These are phyloP conservation scores for Penicillium cinerascens DNA, from an alignment of 495 filamentous ascomycete genomes.

Conservation along the genomic window DNA sequence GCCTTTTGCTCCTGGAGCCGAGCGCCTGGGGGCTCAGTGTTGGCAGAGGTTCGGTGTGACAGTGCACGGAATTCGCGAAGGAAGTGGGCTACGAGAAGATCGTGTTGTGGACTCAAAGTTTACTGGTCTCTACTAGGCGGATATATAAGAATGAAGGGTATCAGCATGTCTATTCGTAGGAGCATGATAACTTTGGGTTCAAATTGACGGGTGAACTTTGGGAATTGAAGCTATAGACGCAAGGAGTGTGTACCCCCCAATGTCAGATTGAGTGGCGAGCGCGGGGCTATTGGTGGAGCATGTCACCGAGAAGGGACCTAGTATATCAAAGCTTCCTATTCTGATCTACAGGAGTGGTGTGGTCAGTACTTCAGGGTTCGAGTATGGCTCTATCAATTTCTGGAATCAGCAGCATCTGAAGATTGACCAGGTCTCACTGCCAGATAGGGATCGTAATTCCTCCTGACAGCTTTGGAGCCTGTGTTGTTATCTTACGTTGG, in stretches of 20 bases:
- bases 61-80: slow-evolving; percentile 25
- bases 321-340: too few relatives aligned
- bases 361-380: slow-evolving; percentile 1
- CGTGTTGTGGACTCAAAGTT: slow-evolving; percentile 27
- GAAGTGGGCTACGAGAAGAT: slow-evolving; percentile 25
- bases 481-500: slow-evolving; percentile 8
- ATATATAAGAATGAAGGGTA: slow-evolving; percentile 30
- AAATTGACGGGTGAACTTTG: slow-evolving; percentile 22
- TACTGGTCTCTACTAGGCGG: slow-evolving; percentile 18
- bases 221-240: slow-evolving; percentile 5
- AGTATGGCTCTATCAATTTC: slow-evolving; percentile 24
- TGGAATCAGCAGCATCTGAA: slow-evolving; percentile 38
- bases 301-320: too few relatives aligned
- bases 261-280: not conserved
- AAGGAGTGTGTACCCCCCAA: too few relatives aligned
- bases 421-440: slow-evolving; percentile 21
- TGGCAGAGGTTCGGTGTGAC: slow-evolving; percentile 18
- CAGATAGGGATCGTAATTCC: slow-evolving; percentile 2
- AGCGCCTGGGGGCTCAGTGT: slow-evolving; percentile 26
- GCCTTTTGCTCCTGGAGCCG: slow-evolving; percentile 28
- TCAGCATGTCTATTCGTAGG: slow-evolving; percentile 20
- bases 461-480: not conserved
- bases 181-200: slow-evolving; percentile 21
- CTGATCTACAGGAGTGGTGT: not conserved
- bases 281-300: not conserved